Conservation (phyloP, 495 filamentous ascomycete species). For the Podospora comata region DNA sequence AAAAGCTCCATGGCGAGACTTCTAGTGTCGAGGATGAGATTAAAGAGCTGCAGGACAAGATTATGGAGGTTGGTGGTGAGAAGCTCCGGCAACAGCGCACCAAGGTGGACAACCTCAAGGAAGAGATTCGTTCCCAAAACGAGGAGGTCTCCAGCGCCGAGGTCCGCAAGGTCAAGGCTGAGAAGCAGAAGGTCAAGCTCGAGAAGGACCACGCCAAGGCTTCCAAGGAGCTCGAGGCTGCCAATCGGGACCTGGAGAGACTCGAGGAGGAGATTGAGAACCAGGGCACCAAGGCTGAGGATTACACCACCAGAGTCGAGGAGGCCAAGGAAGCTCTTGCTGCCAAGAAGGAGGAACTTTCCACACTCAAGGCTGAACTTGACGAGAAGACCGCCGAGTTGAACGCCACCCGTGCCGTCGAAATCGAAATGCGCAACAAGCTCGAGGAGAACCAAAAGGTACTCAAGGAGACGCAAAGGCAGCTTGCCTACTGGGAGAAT, state of each 20-base stretch:
- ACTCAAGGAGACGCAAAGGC: conserved; percentile 80
- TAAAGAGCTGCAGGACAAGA: conserved; percentile 85
- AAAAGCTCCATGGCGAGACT: conserved; percentile 75
- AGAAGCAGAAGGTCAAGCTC: conserved; percentile 86
- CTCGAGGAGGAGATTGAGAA: conserved; percentile 72
- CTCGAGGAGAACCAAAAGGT: conserved; percentile 93
- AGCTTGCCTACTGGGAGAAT: conserved; percentile 78
- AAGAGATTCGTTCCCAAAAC: conserved; percentile 74
- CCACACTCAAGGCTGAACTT: conserved; percentile 74
- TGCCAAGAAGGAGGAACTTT: conserved; percentile 75
- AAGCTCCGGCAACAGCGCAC: conserved; percentile 84
- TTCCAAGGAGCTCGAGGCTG: conserved; percentile 68
- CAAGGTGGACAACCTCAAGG: conserved; percentile 88
- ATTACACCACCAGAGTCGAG: conserved; percentile 69
- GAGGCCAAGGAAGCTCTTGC: conserved; percentile 80
- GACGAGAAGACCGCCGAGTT: conserved; percentile 83
- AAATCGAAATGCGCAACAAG: conserved; percentile 98
- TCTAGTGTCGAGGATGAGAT: conserved; percentile 87
- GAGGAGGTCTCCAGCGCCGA: conserved; percentile 83
- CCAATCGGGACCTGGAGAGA: conserved; percentile 66
- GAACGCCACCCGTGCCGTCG: conserved; percentile 82
- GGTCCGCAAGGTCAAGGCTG: conserved; percentile 80
- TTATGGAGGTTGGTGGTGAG: conserved; percentile 96
- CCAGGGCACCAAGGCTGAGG: conserved; percentile 71
- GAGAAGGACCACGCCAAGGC: conserved; percentile 74